Evolutionary conservation across 2,329 filamentous ascomycete species (phyloP).

Genomic region (Fusarium compactum): DNA sequence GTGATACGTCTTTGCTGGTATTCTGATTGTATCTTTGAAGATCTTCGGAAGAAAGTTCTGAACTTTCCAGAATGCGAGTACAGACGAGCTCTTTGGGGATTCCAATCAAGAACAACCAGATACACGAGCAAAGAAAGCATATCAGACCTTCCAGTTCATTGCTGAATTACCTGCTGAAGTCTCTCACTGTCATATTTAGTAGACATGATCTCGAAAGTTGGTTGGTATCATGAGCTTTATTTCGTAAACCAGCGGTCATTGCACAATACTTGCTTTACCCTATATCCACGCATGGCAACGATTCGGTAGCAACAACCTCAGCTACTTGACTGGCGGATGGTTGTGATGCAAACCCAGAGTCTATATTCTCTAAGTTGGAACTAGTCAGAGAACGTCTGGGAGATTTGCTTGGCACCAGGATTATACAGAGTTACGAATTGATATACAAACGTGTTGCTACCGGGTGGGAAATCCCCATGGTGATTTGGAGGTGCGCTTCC

Average conservation of each 20-base stretch:
- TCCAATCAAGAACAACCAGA: too few species aligned
- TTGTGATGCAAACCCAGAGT: not conserved
- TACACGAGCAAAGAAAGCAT: too few species aligned
- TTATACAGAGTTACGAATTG: not conserved
- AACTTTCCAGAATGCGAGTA: too few species aligned
- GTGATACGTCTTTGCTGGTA: too few species aligned
- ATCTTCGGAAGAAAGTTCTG: too few species aligned
- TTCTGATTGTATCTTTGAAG: too few species aligned
- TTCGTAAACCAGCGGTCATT: not conserved
- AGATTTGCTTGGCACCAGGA: not conserved
- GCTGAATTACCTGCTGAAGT: not conserved
- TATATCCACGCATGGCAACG: not conserved
- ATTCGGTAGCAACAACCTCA: not conserved
- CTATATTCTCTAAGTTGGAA: not conserved
- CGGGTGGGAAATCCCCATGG: not conserved
- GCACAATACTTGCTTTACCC: not conserved
- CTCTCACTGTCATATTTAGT: not conserved
- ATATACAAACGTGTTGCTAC: not conserved
- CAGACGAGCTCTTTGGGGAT: too few species aligned
- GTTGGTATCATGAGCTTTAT: not conserved
- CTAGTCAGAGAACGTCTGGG: not conserved
- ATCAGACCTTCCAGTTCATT: not conserved
- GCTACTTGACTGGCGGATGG: not conserved
- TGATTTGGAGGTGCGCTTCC: not conserved
- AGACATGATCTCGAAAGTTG: not conserved